phyloP scores from a whole-genome alignment of 2,329 filamentous ascomycete species.

The Penicillium sp. region DNA sequence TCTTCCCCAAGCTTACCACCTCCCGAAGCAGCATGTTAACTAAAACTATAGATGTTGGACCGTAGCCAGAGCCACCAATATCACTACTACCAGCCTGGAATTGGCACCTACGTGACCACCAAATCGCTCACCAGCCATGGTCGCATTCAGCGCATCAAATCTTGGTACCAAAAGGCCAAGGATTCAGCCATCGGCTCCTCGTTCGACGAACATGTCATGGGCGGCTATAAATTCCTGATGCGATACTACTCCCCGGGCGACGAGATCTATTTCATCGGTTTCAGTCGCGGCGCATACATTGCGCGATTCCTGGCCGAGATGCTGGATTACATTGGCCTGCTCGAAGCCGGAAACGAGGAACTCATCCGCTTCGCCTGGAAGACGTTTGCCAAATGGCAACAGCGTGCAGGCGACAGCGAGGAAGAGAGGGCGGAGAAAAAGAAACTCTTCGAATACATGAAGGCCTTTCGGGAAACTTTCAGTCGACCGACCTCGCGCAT shows the following conservation, averaged over 20 bases:
- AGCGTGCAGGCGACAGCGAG: slow-evolving; percentile 31
- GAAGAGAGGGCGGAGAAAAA: slow-evolving; percentile 34
- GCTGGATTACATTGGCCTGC: slow-evolving; percentile 77
- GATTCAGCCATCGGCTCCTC: slow-evolving; percentile 79
- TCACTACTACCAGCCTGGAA: slow-evolving; percentile 48
- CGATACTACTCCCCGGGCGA: slow-evolving; percentile 64
- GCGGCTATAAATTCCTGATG: slow-evolving; percentile 79
- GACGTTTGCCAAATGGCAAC: slow-evolving; percentile 47
- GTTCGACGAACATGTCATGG: slow-evolving; percentile 81
- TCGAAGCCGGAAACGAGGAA: slow-evolving; percentile 81
- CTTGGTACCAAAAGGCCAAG: slow-evolving; percentile 41
- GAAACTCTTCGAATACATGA: slow-evolving; percentile 72
- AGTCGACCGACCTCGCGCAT: slow-evolving; percentile 73
- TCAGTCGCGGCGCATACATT: slow-evolving; percentile 72
- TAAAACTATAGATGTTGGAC: slow-evolving; percentile 40
- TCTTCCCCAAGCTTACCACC: background rate
- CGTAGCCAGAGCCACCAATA: slow-evolving; percentile 42
- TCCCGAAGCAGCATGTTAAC: background rate
- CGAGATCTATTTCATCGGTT: slow-evolving; percentile 71
- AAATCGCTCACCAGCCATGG: slow-evolving; percentile 37
- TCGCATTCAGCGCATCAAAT: slow-evolving; percentile 56
- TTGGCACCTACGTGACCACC: slow-evolving; percentile 47
- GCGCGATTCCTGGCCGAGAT: slow-evolving; percentile 78
- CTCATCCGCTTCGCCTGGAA: slow-evolving; percentile 83
- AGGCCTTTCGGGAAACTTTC: slow-evolving; percentile 78